Base-by-base conservation (phyloP, 2,329 filamentous ascomycete species). In the Teratosphaeriaceae sp. region DNA sequence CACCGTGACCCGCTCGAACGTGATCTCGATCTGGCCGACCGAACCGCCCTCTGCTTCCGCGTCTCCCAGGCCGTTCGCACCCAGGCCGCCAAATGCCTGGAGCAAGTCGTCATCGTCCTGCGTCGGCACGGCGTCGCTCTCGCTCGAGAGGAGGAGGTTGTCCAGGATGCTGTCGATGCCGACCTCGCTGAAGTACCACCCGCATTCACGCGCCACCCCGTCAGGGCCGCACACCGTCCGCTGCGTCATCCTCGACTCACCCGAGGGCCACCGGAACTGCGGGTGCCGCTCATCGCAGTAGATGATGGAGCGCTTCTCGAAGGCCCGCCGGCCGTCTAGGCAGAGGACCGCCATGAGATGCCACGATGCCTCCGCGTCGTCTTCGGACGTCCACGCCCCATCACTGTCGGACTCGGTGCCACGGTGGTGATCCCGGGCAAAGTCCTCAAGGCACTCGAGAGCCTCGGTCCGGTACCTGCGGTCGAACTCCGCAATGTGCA, bases 101-200 rank as follows among this genome's bases (percentile, higher is more conserved):
- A 38, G 15, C 21, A 49, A 15, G 3, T 35, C 37, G 12, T 45
- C 46, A 9, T 48, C 43, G 6, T 41, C 39, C 23, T 5, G 13
- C 3, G 35, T 16, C 12, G 19, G 21, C 13, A 26, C 22, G 11
- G 18, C 35, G 21, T 22, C 35, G 35, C 9, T 18, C 8, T 38
- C 8, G 19, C 9, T 13, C 3, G 15, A 9, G 15, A 49, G 43
- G 8, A 35, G 30, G 5, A 49, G 23, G 2, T 39, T 38, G 15
- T 46, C 44, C 13, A 49, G 16, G 6, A 46, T 26, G 5, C 30
- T 33, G 21, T 49, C 47, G 21, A 49, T 46, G 20, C 47, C 47
- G 13, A 44, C 35, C 16, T 46, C 44, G n/a, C 36, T 33, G 42
- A 49, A 49, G 22, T 42, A 33, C 47, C 44, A 49, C 11, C 26